A percentile compares a stretch with the other conserved stretches of the same genome.
Evolutionary conservation across 768 basidiomycete species (phyloP).

Genomic region (Panus rudis): DNA sequence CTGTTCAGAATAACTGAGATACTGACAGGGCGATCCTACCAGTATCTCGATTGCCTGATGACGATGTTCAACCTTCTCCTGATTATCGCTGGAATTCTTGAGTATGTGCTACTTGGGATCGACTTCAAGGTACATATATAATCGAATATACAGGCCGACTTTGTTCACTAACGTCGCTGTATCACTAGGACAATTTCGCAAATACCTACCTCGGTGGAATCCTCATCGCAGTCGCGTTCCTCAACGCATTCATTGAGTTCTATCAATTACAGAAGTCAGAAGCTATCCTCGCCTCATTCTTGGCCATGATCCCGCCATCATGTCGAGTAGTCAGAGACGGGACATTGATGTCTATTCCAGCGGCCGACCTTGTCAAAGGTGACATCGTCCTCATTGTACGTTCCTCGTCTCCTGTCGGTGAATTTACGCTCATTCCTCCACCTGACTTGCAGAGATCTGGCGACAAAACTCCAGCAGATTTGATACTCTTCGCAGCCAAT

Average conservation of each 20-base stretch:
- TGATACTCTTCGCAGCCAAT: conserved; percentile 49
- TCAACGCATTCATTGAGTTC: conserved; percentile 67
- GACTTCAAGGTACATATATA: conserved; percentile 41
- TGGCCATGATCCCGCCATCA: conserved; percentile 68
- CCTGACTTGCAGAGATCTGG: conserved; percentile 42
- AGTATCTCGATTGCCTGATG: conserved; percentile 59
- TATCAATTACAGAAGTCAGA: conserved; percentile 68
- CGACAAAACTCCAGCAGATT: conserved; percentile 67
- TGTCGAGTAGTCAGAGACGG: conserved; percentile 59
- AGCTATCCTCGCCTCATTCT: conserved; percentile 63
- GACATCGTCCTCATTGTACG: conserved; percentile 57
- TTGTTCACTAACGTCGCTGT: too few relatives aligned
- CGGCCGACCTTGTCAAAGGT: conserved; percentile 57
- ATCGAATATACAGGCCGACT: conserved; percentile 7
- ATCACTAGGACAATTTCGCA: conserved; percentile 54
- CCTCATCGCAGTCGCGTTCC: conserved; percentile 58
- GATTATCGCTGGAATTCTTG: conserved; percentile 58
- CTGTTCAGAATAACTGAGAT: conserved; percentile 8
- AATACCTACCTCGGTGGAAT: conserved; percentile 69
- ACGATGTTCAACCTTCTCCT: conserved; percentile 62
- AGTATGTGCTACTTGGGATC: conserved; percentile 58
- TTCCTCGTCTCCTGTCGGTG: conserved; percentile 1
- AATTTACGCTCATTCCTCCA: background rate
- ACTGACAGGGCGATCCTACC: conserved; percentile 6
- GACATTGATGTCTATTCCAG: conserved; percentile 46